Percentiles rank a stretch among this genome's conserved stretches.
These are phyloP conservation scores for Atalantia buxifolia DNA, from an alignment of 345 rosid genomes.

Conservation along the genomic window DNA sequence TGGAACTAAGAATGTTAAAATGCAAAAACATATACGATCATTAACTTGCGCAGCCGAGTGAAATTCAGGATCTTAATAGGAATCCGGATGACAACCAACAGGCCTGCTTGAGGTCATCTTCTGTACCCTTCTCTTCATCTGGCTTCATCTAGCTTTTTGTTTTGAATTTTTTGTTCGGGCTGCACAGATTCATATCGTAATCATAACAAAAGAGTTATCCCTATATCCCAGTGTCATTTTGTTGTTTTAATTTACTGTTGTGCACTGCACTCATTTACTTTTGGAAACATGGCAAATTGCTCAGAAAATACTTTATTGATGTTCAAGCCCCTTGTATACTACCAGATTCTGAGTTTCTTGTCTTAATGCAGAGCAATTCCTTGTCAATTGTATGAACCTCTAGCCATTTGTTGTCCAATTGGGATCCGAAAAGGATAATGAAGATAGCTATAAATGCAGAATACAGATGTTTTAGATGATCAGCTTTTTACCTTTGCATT, in stretches of 20 bases:
- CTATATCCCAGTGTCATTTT: neutral
- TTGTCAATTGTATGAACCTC: neutral
- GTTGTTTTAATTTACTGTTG: neutral
- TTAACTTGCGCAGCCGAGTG: conserved; percentile 25
- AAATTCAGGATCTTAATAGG: conserved; percentile 25
- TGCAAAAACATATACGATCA: conserved; percentile 26
- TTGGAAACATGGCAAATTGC: neutral
- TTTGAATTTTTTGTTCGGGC: conserved; percentile 9
- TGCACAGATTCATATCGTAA: conserved; percentile 22
- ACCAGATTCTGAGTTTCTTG: conserved; percentile 4
- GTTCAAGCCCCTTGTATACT: neutral
- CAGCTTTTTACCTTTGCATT: neutral
- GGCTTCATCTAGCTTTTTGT: conserved; percentile 6
- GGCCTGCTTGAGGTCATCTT: conserved; percentile 32
- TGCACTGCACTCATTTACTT: neutral
- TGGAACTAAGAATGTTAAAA: conserved; percentile 44
- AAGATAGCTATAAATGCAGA: neutral
- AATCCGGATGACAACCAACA: conserved; percentile 25
- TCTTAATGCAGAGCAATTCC: neutral
- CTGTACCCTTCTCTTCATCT: conserved; percentile 17
- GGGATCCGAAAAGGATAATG: neutral
- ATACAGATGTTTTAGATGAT: neutral
- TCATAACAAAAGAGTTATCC: conserved; percentile 3
- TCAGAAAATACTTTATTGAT: neutral
- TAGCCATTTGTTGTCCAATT: neutral